Conservation (phyloP, 495 filamentous ascomycete species). For the Xylaria flabelliformis region DNA sequence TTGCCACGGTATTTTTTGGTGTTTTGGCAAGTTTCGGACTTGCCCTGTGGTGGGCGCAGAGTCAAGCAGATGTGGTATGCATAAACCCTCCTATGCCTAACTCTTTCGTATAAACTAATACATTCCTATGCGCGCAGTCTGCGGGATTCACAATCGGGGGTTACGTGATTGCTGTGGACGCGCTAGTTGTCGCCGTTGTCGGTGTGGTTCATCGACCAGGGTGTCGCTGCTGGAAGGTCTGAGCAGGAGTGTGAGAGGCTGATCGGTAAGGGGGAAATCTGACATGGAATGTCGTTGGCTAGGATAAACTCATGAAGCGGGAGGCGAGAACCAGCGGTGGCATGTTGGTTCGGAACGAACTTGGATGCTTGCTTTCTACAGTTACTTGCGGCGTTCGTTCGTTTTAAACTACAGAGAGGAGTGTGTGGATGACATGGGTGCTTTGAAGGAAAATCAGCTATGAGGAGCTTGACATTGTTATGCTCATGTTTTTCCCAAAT, state of each 20-base stretch:
- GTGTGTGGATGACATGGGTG: not conserved
- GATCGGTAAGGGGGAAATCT: not conserved
- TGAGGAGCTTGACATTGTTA: not conserved
- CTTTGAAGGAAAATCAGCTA: not conserved
- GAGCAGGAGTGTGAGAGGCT: not conserved
- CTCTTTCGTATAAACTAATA: not conserved
- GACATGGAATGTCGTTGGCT: not conserved
- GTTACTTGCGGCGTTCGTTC: not conserved
- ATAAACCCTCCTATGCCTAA: not conserved
- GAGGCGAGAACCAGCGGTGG: not conserved
- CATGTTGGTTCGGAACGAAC: not conserved
- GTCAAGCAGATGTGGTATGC: not conserved
- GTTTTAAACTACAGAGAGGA: not conserved
- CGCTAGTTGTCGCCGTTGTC: not conserved
- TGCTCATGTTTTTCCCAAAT: not conserved
- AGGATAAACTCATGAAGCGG: not conserved
- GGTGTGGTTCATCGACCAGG: constrained; percentile 15
- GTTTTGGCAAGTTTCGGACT: constrained; percentile 1
- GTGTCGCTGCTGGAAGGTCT: constrained; percentile 18
- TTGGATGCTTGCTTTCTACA: not conserved
- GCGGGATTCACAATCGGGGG: constrained; percentile 14
- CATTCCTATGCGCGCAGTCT: not conserved
- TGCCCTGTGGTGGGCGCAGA: constrained; percentile 16
- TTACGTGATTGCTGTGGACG: constrained; percentile 16
- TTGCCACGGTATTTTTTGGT: constrained; percentile 1